Evolutionary conservation across 73 alveolate genomes (phyloP).

Genomic region (Tetrahymena borealis): DNA sequence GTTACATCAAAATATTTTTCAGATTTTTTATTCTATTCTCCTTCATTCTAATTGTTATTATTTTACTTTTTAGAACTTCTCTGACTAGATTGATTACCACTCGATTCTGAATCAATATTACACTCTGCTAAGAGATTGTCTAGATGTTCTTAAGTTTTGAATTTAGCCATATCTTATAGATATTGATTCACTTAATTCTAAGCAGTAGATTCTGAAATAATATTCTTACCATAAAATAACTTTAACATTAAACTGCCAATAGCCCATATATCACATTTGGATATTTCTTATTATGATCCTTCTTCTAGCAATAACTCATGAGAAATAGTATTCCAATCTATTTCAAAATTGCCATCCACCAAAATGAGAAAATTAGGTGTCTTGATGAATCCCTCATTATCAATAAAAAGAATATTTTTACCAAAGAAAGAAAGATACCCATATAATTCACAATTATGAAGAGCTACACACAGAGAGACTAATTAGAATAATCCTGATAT

Average conservation of each 20-base stretch:
- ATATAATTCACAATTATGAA: not conserved
- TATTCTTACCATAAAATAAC: not conserved
- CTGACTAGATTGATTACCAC: too few relatives aligned
- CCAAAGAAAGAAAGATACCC: not conserved
- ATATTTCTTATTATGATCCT: not conserved
- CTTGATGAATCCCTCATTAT: not conserved
- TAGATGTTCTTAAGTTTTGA: not conserved
- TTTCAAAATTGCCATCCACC: not conserved
- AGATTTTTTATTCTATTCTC: not conserved
- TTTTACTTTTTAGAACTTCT: not conserved
- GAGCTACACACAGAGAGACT: not conserved
- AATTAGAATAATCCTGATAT: not conserved
- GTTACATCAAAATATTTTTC: not conserved
- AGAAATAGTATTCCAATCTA: not conserved
- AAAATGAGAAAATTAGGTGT: not conserved
- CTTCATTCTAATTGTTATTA: not conserved
- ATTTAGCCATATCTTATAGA: not conserved
- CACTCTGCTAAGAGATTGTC: not conserved
- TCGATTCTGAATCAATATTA: too few relatives aligned
- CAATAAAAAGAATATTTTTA: not conserved
- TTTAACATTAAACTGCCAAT: not conserved
- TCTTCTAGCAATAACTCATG: not conserved
- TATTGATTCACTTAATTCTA: not conserved
- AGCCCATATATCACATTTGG: not conserved
- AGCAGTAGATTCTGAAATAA: not conserved